Conservation (phyloP, 2,329 filamentous ascomycete species). For the Penicillium sp. region DNA sequence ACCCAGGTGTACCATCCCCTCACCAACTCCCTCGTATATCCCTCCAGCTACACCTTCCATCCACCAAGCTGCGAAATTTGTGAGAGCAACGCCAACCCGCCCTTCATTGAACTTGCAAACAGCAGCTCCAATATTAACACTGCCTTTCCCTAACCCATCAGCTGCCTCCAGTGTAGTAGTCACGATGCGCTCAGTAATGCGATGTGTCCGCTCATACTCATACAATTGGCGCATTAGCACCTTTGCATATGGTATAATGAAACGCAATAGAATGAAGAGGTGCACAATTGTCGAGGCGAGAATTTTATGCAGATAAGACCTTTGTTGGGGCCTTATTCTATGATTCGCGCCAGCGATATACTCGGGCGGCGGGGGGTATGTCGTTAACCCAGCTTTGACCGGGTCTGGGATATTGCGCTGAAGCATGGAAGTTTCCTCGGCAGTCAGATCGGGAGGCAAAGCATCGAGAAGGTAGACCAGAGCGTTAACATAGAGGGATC, state of each 20-base stretch:
- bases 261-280: conserved; percentile 58
- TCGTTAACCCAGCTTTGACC: conserved; percentile 17
- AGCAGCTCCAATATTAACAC: conserved; percentile 53
- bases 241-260: conserved; percentile 61
- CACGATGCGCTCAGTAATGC: conserved; percentile 59
- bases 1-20: conserved; percentile 52
- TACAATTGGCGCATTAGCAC: conserved; percentile 55
- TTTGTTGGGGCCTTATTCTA: not conserved
- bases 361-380: not conserved
- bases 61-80: conserved; percentile 59
- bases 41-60: conserved; percentile 64
- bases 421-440: conserved; percentile 31
- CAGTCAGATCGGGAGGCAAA: conserved; percentile 31
- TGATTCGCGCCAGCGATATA: not conserved
- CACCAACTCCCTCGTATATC: conserved; percentile 61
- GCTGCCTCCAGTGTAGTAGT: conserved; percentile 53
- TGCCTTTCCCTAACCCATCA: conserved; percentile 53
- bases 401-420: conserved; percentile 27
- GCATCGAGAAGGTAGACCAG: conserved; percentile 40
- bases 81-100: conserved; percentile 58
- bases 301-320: conserved; percentile 58
- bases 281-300: conserved; percentile 58
- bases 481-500: conserved; percentile 37
- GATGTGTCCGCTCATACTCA: conserved; percentile 64
- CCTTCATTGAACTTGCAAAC: conserved; percentile 64